Evolutionary conservation across 2,329 filamentous ascomycete species (phyloP).

Genomic region (Dothistroma pini): DNA sequence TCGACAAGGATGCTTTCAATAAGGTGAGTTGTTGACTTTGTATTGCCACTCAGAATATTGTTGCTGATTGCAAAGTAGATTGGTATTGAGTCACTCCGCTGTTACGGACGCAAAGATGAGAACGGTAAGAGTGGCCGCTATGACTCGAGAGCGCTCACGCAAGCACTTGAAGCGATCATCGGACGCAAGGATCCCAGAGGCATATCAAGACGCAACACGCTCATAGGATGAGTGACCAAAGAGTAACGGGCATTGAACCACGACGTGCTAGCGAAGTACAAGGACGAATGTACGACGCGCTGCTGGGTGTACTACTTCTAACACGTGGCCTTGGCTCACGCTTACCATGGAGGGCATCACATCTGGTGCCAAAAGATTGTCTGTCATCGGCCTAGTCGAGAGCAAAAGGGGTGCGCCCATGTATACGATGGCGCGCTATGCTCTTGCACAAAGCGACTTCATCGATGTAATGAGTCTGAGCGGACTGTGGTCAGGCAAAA

Average conservation of each 20-base stretch:
- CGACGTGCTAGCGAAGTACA: not conserved
- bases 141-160: conserved; percentile 68
- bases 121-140: conserved; percentile 61
- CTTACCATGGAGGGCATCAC: not conserved
- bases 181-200: conserved; percentile 58
- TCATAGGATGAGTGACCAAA: conserved; percentile 7
- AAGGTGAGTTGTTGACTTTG: conserved; percentile 20
- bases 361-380: not conserved
- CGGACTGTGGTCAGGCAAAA: not conserved
- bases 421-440: not conserved
- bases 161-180: conserved; percentile 73
- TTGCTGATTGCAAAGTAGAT: conserved; percentile 35
- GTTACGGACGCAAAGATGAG: conserved; percentile 67
- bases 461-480: not conserved
- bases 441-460: not conserved
- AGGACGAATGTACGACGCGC: not conserved
- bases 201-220: conserved; percentile 57
- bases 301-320: not conserved
- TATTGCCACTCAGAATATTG: not conserved
- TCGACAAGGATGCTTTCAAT: conserved; percentile 63
- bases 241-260: not conserved
- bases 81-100: conserved; percentile 72
- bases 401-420: too few species aligned
- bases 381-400: not conserved
- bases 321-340: not conserved